Evolutionary conservation across 164 flowering plant genomes (phyloP).

Genomic region (Magnolia changhungtana): DNA sequence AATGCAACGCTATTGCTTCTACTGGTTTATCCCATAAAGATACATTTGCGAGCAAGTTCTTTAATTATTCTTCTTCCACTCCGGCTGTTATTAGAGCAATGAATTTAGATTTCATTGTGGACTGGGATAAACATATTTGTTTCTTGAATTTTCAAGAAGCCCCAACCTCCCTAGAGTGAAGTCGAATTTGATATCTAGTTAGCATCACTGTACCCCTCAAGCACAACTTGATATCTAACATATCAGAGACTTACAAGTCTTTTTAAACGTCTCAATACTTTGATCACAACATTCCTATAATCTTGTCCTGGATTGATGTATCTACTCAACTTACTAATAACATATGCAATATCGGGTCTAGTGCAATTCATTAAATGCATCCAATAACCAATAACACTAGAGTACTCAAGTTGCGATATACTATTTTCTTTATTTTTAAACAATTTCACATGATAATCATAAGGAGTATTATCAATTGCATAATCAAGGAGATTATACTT

Average conservation of each 20-base stretch:
- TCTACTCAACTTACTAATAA: not conserved
- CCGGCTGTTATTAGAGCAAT: not conserved
- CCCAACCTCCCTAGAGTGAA: not conserved
- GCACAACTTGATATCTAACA: not conserved
- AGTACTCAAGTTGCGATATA: not conserved
- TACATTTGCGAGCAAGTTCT: not conserved
- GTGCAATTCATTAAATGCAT: not conserved
- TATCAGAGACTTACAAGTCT: not conserved
- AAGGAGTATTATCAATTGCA: not conserved
- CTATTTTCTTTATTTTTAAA: not conserved
- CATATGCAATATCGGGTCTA: not conserved
- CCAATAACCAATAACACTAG: not conserved
- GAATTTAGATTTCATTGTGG: not conserved
- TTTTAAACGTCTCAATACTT: not conserved
- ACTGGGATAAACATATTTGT: not conserved
- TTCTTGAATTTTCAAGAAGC: not conserved
- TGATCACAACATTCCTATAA: not conserved
- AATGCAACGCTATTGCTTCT: not conserved
- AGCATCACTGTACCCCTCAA: not conserved
- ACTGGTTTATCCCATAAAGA: not conserved
- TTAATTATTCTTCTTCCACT: not conserved
- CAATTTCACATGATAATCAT: not conserved
- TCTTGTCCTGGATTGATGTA: not conserved
- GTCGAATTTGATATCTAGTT: not conserved
- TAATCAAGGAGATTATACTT: not conserved